phyloP scores from a whole-genome alignment of 2,329 filamentous ascomycete genomes.

The Beauveria scarabaeidicola region DNA sequence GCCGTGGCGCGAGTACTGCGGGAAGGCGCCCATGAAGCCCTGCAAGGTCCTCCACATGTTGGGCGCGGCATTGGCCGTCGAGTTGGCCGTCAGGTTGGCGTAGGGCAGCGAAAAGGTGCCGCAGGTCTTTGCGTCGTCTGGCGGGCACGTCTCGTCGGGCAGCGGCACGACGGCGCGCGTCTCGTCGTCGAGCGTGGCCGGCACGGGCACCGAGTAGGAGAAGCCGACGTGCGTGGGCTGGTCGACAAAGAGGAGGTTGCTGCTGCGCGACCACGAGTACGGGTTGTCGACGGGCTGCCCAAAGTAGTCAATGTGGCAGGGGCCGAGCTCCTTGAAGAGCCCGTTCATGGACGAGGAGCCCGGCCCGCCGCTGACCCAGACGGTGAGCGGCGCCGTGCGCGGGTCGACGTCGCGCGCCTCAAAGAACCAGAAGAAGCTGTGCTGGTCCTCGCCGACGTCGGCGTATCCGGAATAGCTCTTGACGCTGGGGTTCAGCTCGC shows the following conservation, averaged over 20 bases:
- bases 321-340: slow-evolving; percentile 13
- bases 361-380: slow-evolving; percentile 53
- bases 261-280: slow-evolving; percentile 54
- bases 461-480: slow-evolving; percentile 46
- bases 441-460: slow-evolving; percentile 19
- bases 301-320: slow-evolving; percentile 37
- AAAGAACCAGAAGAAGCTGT: slow-evolving; percentile 22
- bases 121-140: slow-evolving; percentile 27
- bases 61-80: slow-evolving; percentile 25
- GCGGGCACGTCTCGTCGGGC: slow-evolving; percentile 20
- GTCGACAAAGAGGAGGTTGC: slow-evolving; percentile 46
- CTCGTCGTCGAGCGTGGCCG: slow-evolving; percentile 20
- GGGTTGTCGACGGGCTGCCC: slow-evolving; percentile 45
- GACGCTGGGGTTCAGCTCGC: slow-evolving; percentile 26
- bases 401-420: slow-evolving; percentile 18
- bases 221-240: slow-evolving; percentile 60
- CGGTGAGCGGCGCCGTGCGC: slow-evolving; percentile 30
- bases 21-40: slow-evolving; percentile 48
- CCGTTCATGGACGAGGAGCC: slow-evolving; percentile 29
- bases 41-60: slow-evolving; percentile 61
- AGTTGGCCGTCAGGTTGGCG: slow-evolving; percentile 1
- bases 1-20: slow-evolving; percentile 44
- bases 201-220: slow-evolving; percentile 52
- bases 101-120: slow-evolving; percentile 18
- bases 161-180: background rate